A percentile compares a stretch with the other conserved stretches of the same genome.
These are phyloP conservation scores for Lactarius trivialis DNA, from an alignment of 768 basidiomycete species.

Conservation along the genomic window DNA sequence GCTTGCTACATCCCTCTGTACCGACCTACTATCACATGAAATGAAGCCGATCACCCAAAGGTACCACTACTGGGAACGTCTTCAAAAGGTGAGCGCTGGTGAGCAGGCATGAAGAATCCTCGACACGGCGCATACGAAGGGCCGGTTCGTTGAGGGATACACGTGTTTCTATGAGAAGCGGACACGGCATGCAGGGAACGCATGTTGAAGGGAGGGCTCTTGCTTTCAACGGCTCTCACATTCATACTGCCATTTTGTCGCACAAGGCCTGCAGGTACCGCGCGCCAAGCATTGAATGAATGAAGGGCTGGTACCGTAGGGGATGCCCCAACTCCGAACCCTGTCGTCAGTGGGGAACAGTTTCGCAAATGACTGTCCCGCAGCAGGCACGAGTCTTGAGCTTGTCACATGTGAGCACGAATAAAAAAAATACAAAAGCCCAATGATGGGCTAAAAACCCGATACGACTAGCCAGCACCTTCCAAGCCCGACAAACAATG, in stretches of 20 bases:
- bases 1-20: too few species aligned
- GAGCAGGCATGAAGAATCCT: neutral
- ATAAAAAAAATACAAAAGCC: neutral
- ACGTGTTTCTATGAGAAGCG: conserved; percentile 14
- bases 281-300: neutral
- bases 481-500: neutral
- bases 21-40: conserved; percentile 16
- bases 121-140: neutral
- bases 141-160: conserved; percentile 10
- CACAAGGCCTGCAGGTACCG: neutral
- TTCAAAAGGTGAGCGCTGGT: neutral
- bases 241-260: neutral
- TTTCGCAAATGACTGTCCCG: neutral
- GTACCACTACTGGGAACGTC: neutral
- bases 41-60: neutral
- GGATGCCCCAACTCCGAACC: neutral
- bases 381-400: conserved; percentile 11
- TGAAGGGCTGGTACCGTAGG: neutral
- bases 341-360: neutral
- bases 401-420: conserved; percentile 4
- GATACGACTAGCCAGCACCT: neutral
- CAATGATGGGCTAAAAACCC: neutral
- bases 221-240: neutral
- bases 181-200: conserved; percentile 4
- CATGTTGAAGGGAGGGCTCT: neutral